Evolutionary conservation across 495 filamentous ascomycete species (phyloP).

Genomic region (Platismatia glauca): DNA sequence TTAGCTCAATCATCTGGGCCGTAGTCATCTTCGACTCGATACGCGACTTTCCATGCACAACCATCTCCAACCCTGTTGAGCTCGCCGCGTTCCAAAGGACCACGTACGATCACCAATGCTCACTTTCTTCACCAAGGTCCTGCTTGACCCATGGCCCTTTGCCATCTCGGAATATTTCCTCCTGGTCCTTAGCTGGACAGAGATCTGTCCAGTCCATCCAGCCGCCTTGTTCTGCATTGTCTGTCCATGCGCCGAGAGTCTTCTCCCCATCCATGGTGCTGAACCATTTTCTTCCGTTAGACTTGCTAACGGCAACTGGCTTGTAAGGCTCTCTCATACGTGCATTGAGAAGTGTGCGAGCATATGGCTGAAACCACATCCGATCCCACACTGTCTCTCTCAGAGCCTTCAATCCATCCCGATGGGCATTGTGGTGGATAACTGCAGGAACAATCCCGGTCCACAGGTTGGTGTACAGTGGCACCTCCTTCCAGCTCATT

Average conservation of each 20-base stretch:
- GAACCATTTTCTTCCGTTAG: not conserved
- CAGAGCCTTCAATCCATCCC: constrained; percentile 9
- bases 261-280: constrained; percentile 3
- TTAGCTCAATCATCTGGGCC: too few species aligned
- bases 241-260: constrained; percentile 12
- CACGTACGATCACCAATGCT: not conserved
- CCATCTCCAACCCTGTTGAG: too few species aligned
- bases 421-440: constrained; percentile 16
- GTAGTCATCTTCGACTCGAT: too few species aligned
- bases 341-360: constrained; percentile 6
- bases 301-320: constrained; percentile 1
- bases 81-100: not conserved
- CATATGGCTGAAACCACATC: constrained; percentile 14
- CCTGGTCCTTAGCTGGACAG: constrained; percentile 9
- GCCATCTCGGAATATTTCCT: constrained; percentile 17
- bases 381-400: constrained; percentile 12
- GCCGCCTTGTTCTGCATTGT: constrained; percentile 6
- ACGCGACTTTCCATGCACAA: too few species aligned
- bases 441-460: constrained; percentile 13
- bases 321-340: constrained; percentile 1
- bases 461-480: constrained; percentile 15
- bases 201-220: constrained; percentile 16
- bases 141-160: constrained; percentile 5
- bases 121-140: not conserved
- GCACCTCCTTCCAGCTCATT: constrained; percentile 11